Conservation (phyloP, 192 early-diverging fungal genomes). For the Entomortierella beljakovae region DNA sequence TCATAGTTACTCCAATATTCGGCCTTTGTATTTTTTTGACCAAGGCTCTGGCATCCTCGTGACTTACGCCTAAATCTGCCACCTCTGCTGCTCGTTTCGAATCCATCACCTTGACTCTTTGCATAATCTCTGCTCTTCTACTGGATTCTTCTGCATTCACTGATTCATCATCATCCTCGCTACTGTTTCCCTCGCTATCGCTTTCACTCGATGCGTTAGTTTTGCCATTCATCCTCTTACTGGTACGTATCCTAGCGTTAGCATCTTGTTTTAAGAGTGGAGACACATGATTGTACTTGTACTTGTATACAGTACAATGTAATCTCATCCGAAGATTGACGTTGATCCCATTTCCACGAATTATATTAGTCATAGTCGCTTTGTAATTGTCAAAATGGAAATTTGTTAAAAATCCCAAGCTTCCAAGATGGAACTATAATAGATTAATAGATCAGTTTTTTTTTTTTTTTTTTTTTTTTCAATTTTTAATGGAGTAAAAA, state of each 20-base stretch:
- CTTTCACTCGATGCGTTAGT: background rate
- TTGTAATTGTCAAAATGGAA: conserved; percentile 77
- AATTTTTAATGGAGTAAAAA: no score
- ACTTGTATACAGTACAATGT: conserved; percentile 83
- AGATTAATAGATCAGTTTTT: background rate
- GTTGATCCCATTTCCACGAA: conserved; percentile 67
- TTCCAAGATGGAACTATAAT: conserved; percentile 87
- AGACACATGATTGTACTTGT: conserved; percentile 1
- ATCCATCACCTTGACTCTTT: conserved; percentile 50
- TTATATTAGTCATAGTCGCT: conserved; percentile 61
- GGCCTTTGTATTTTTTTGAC: conserved; percentile 21
- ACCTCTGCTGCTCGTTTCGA: conserved; percentile 41
- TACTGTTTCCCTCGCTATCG: conserved; percentile 16
- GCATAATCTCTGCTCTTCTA: conserved; percentile 18
- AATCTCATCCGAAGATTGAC: conserved; percentile 90
- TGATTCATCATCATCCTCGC: background rate
- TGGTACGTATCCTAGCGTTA: background rate
- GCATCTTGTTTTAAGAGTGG: background rate
- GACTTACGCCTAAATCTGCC: conserved; percentile 33
- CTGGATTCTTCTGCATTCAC: background rate
- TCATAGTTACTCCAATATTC: conserved; percentile 13
- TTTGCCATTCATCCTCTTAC: background rate
- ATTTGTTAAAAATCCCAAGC: conserved; percentile 91
- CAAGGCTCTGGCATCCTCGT: conserved; percentile 28
- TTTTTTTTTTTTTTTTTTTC: background rate